Evolutionary conservation across 2,329 filamentous ascomycete species (phyloP).

Genomic region (Domatiomyces catenatus): DNA sequence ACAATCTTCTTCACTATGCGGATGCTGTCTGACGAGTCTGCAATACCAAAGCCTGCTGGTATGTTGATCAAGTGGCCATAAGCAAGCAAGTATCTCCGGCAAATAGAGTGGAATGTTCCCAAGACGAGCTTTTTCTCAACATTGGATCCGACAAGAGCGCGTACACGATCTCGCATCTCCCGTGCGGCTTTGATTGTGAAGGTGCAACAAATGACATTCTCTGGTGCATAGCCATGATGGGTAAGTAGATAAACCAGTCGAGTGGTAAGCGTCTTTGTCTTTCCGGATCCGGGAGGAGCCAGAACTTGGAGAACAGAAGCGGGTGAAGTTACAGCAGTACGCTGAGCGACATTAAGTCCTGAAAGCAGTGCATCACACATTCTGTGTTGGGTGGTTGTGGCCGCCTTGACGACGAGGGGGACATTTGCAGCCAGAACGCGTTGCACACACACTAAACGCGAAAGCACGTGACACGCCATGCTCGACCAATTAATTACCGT

Average conservation of each 20-base stretch:
- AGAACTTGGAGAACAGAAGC: conserved; percentile 46
- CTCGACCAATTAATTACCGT: no score
- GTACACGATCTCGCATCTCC: conserved; percentile 85
- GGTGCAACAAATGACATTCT: conserved; percentile 85
- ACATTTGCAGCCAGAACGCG: no score
- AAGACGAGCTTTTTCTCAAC: conserved; percentile 63
- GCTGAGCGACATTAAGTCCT: conserved; percentile 50
- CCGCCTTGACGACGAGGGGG: not conserved
- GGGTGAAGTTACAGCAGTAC: conserved; percentile 47
- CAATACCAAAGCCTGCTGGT: conserved; percentile 72
- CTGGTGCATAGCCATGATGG: conserved; percentile 54
- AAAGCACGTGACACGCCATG: not conserved
- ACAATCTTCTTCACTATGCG: conserved; percentile 68
- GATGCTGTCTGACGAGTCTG: conserved; percentile 65
- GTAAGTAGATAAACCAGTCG: conserved; percentile 79
- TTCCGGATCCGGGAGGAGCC: conserved; percentile 57
- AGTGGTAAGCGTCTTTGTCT: conserved; percentile 88
- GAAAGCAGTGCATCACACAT: conserved; percentile 37
- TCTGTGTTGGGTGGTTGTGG: not conserved
- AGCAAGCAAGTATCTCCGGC: conserved; percentile 63
- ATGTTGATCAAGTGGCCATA: conserved; percentile 79
- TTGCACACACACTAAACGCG: not conserved
- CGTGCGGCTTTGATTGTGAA: conserved; percentile 91
- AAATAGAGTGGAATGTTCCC: conserved; percentile 90
- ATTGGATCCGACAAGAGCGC: conserved; percentile 61